Base-by-base conservation (phyloP, 2,329 filamentous ascomycete species). In the Colletotrichum tamarilloi region DNA sequence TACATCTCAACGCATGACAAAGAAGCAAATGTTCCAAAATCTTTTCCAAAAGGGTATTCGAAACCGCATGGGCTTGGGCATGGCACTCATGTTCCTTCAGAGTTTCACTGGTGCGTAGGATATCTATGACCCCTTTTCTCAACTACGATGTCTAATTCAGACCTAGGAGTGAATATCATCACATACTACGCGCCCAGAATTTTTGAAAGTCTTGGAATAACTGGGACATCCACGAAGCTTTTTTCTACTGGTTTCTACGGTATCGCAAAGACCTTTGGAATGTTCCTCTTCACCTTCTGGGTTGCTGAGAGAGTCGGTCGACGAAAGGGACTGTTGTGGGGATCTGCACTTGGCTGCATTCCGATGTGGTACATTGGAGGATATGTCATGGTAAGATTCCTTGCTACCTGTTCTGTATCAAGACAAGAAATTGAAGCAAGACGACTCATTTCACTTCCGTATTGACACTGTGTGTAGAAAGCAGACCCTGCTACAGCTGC, bases 1-100 rank as follows among this genome's bases (percentile, higher is more conserved):
- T 46, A 80, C 77, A 46, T 80, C 77, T 7, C 74, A 78, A 14
- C 79, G 77, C 7, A 76, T 81, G 75, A 80, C 76, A 74, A 76
- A 77, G 68, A 76, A 75, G 74, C 73, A 77, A 26, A 76, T 78
- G 74, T 76, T 81, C 73, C 77, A 76, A 76, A 82, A 81, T 77
- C 76, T 82, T 4, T 81, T 83, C 72, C 76, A 80, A n/a, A 79
- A 79, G 77, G 80, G 82, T 4, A 78, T 82, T 16, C 77, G 81
- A 30, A 81, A 88, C 86, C 9, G 87, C 80, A 19, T 85, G 84
- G 52, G 87, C 81, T 75, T 91, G 82, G 89, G 81, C 56, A 46
- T 84, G 87, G 76, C 90, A 84, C 87, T 91, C 87, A 82, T 83
- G 80, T 81, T 82, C 42, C 74, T 81, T 5, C 80, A 83, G 75